Percentiles rank a stretch among this genome's conserved stretches.
phyloP scores from a whole-genome alignment of 1,284 basidiomycete species.

The Leccinum huronense region DNA sequence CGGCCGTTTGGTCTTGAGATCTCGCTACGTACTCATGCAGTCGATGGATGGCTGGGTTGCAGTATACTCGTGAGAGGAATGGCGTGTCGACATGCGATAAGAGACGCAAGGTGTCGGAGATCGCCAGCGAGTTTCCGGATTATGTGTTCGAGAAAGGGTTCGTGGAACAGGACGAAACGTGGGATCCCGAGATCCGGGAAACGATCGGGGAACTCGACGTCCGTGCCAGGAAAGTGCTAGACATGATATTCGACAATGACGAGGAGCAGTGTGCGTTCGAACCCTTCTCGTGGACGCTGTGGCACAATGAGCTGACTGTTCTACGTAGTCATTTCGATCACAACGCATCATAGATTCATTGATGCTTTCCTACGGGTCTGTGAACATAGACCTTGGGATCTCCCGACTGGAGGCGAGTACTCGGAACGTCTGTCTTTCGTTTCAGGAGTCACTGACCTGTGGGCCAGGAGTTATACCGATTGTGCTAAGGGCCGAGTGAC shows the following conservation, averaged over 20 bases:
- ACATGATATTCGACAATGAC: slow-evolving; percentile 59
- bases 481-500: slow-evolving; percentile 22
- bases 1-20: not conserved
- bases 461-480: slow-evolving; percentile 29
- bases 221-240: slow-evolving; percentile 58
- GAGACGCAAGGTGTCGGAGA: slow-evolving; percentile 54
- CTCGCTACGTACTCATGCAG: not conserved
- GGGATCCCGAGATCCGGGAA: slow-evolving; percentile 67
- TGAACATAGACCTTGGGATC: slow-evolving; percentile 42
- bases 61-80: slow-evolving; percentile 67
- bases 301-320: not conserved
- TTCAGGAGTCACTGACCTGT: slow-evolving; percentile 8
- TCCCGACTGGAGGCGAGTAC: slow-evolving; percentile 61
- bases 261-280: slow-evolving; percentile 48
- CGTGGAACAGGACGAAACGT: slow-evolving; percentile 70
- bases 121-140: slow-evolving; percentile 56
- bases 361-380: slow-evolving; percentile 49
- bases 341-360: slow-evolving; percentile 62
- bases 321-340: slow-evolving; percentile 57
- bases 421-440: not conserved
- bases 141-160: slow-evolving; percentile 69
- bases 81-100: slow-evolving; percentile 76
- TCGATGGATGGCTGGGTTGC: not conserved
- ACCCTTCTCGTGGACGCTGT: not conserved
- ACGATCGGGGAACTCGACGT: slow-evolving; percentile 50